phyloP scores from a whole-genome alignment of 495 filamentous ascomycete genomes.

The Neurospora pannonica region DNA sequence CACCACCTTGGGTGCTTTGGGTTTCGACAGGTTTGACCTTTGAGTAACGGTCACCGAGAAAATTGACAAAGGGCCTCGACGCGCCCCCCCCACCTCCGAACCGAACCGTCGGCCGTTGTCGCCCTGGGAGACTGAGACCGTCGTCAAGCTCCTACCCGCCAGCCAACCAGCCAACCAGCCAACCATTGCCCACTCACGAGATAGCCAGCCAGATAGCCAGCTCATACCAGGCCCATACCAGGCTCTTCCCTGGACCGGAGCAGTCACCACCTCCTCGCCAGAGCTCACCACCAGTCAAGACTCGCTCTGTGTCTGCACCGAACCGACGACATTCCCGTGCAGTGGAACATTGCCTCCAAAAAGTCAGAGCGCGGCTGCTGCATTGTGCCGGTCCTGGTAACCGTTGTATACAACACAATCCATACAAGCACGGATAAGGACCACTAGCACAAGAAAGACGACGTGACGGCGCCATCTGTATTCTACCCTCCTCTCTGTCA shows the following conservation, averaged over 20 bases:
- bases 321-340: conserved; percentile 20
- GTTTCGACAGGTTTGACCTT: neutral
- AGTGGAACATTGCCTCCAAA: conserved; percentile 12
- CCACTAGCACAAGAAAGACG: conserved; percentile 12
- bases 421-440: conserved; percentile 12
- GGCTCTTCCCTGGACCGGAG: neutral
- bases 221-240: neutral
- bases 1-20: neutral
- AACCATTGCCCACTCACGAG: neutral
- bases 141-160: neutral
- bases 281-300: neutral
- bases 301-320: conserved; percentile 12
- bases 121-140: neutral
- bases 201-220: neutral
- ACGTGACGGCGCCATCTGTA: conserved; percentile 37
- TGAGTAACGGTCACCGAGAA: neutral
- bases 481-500: conserved; percentile 31
- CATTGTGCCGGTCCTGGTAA: conserved; percentile 6
- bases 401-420: neutral
- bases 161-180: too few relatives aligned
- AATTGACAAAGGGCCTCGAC: neutral
- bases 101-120: neutral
- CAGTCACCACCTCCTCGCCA: conserved; percentile 4
- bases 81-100: neutral
- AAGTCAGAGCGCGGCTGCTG: conserved; percentile 6